Conservation (phyloP, 1,139 yeast species). For the Hansenula lynferdii region DNA sequence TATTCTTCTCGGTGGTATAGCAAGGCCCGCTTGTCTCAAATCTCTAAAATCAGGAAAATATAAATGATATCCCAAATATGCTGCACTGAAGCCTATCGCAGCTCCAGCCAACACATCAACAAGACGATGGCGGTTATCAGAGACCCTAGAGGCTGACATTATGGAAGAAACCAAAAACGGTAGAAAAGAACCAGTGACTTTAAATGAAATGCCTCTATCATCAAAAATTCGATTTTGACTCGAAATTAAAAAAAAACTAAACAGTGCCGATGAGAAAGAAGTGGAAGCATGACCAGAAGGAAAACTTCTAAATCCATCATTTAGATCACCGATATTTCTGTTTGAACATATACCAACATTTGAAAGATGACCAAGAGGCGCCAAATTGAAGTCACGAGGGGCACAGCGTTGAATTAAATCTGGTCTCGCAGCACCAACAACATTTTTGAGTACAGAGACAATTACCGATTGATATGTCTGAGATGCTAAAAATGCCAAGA, state of each 20-base stretch:
- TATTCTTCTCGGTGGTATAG: conserved; percentile 40
- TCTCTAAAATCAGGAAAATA: conserved; percentile 38
- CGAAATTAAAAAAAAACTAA: conserved; percentile 34
- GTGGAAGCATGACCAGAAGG: conserved; percentile 52
- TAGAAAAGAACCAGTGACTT: conserved; percentile 30
- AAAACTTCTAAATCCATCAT: conserved; percentile 46
- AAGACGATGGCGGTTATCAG: conserved; percentile 45
- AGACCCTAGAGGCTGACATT: conserved; percentile 39
- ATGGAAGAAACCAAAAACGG: conserved; percentile 36
- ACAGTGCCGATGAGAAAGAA: conserved; percentile 39
- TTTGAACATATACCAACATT: conserved; percentile 35
- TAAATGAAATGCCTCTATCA: conserved; percentile 33
- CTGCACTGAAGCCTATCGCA: conserved; percentile 33
- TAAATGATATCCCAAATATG: conserved; percentile 32
- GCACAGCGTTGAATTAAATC: conserved; percentile 40
- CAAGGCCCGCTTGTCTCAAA: conserved; percentile 33
- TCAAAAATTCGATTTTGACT: conserved; percentile 36
- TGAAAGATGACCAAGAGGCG: conserved; percentile 25
- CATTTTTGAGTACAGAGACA: conserved; percentile 40
- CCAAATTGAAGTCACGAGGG: conserved; percentile 24
- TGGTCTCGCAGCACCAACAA: conserved; percentile 43
- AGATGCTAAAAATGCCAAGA: conserved; percentile 36
- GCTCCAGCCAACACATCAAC: conserved; percentile 40
- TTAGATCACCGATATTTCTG: conserved; percentile 25
- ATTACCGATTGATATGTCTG: conserved; percentile 36